phyloP scores from a whole-genome alignment of 352 stramenopile species.

The Phytophthora palmivora region DNA sequence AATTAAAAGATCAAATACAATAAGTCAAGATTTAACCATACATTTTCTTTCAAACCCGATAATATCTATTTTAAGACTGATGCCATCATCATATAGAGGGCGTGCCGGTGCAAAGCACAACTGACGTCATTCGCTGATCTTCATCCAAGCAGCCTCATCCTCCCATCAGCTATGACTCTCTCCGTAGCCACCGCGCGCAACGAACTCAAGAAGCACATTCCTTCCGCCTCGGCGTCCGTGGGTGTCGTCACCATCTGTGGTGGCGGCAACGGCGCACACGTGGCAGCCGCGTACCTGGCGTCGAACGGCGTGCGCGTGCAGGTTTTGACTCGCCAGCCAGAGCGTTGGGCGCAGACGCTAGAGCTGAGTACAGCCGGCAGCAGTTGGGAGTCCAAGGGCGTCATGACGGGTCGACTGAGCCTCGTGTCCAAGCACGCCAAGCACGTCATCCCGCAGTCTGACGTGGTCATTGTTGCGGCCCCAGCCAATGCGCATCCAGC shows the following conservation, averaged over 20 bases:
- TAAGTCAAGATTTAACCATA: neutral
- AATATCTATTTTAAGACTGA: neutral
- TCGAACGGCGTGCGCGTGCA: conserved; percentile 86
- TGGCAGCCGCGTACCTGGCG: conserved; percentile 89
- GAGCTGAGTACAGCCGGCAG: conserved; percentile 85
- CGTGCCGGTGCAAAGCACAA: conserved; percentile 14
- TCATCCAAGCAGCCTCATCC: conserved; percentile 28
- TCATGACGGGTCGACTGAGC: conserved; percentile 72
- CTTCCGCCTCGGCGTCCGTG: conserved; percentile 37
- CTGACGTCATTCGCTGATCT: conserved; percentile 31
- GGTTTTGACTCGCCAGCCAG: conserved; percentile 82
- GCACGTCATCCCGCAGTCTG: conserved; percentile 85
- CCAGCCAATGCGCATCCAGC: conserved; percentile 89
- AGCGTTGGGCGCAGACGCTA: conserved; percentile 81
- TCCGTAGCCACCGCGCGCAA: conserved; percentile 75
- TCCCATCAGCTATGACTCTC: conserved; percentile 63
- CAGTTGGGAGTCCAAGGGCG: conserved; percentile 86
- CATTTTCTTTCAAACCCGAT: neutral
- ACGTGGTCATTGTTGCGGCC: conserved; percentile 92
- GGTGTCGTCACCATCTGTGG: conserved; percentile 92
- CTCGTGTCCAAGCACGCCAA: conserved; percentile 86
- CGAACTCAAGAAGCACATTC: conserved; percentile 64
- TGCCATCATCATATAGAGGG: conserved; percentile 3
- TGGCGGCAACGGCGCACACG: conserved; percentile 92
- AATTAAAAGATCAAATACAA: conserved; percentile 8